phyloP scores from a whole-genome alignment of 805 yeast species.

The Metschnikowia sp. region DNA sequence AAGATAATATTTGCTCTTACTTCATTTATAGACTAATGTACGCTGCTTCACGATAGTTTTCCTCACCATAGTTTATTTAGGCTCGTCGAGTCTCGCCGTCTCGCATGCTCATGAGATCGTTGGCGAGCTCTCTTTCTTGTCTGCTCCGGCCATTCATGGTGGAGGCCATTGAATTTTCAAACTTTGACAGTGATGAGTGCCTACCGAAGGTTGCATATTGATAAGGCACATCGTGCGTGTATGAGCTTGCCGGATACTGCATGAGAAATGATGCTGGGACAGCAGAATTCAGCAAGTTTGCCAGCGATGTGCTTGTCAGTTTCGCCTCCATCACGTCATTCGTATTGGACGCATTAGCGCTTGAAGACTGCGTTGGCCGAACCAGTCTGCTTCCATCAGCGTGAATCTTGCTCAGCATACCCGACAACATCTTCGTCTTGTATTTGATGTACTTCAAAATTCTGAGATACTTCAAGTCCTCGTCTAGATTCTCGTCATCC shows the following conservation, averaged over 20 bases:
- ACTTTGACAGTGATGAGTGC: no score
- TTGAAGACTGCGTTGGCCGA: background rate
- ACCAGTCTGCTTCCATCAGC: background rate
- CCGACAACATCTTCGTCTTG: slow-evolving; percentile 21
- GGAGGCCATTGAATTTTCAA: no score
- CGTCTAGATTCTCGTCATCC: slow-evolving; percentile 48
- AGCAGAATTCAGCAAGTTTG: background rate
- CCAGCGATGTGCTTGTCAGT: background rate
- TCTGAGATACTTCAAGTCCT: slow-evolving; percentile 42
- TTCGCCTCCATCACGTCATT: background rate
- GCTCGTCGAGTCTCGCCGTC: slow-evolving; percentile 2
- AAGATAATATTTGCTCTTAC: no score
- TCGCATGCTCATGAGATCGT: slow-evolving; percentile 12
- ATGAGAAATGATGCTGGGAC: slow-evolving; percentile 1
- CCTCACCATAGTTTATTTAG: background rate
- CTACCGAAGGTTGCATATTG: no score
- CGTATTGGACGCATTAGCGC: no score
- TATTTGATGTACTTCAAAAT: slow-evolving; percentile 41
- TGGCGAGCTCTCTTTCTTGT: slow-evolving; percentile 7
- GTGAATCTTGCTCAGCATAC: background rate
- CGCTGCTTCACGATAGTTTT: no score
- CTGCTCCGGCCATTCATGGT: background rate
- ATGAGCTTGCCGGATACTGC: slow-evolving; percentile 4
- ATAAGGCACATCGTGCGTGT: background rate
- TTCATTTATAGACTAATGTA: background rate